Evolutionary conservation across 2,329 filamentous ascomycete genomes (phyloP).

Genomic region (Xylaria sp.): DNA sequence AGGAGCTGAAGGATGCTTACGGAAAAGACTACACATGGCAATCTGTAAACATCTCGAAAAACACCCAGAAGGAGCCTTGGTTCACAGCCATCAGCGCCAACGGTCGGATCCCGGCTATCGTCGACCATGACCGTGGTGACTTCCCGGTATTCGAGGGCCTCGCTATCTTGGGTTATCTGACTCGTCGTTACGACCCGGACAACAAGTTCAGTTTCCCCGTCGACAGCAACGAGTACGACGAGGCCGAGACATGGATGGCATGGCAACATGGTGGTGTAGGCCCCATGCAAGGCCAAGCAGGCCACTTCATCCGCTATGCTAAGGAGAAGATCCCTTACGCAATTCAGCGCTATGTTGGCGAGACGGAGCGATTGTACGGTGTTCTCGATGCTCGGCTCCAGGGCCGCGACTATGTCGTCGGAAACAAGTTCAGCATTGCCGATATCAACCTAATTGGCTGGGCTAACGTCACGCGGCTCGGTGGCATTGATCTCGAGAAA

Average conservation of each 20-base stretch:
- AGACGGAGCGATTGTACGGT: slow-evolving; percentile 78
- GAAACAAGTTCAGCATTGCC: slow-evolving; percentile 72
- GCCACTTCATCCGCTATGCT: slow-evolving; percentile 76
- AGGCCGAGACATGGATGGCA: slow-evolving; percentile 70
- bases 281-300: slow-evolving; percentile 78
- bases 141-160: slow-evolving; percentile 79
- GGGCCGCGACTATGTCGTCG: slow-evolving; percentile 63
- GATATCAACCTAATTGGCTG: slow-evolving; percentile 81
- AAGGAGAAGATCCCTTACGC: slow-evolving; percentile 77
- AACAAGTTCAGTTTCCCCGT: slow-evolving; percentile 72
- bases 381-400: slow-evolving; percentile 74
- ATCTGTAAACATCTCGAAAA: slow-evolving; percentile 67
- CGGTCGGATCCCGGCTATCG: slow-evolving; percentile 62
- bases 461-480: slow-evolving; percentile 68
- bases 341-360: slow-evolving; percentile 79
- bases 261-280: slow-evolving; percentile 80
- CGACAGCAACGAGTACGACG: slow-evolving; percentile 52
- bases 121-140: slow-evolving; percentile 71
- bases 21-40: slow-evolving; percentile 70
- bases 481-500: slow-evolving; percentile 67
- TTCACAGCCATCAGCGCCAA: slow-evolving; percentile 72
- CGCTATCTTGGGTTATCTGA: slow-evolving; percentile 78
- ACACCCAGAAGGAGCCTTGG: slow-evolving; percentile 75
- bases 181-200: slow-evolving; percentile 76
- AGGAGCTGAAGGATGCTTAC: slow-evolving; percentile 73